Conservation (phyloP, 2,329 filamentous ascomycete genomes). For the Acrodontium crateriforme region DNA sequence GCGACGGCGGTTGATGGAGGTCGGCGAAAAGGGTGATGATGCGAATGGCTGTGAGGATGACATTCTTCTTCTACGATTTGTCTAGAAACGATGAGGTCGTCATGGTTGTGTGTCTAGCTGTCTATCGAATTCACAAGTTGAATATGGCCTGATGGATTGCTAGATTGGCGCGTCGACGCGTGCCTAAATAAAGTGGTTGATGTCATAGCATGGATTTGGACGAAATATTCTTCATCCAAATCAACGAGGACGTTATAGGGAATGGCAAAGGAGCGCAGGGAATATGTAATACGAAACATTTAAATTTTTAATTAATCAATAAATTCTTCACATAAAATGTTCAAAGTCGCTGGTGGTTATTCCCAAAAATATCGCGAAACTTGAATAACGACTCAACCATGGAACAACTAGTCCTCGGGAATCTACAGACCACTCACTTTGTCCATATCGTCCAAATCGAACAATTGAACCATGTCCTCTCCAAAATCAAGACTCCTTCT, state of each 20-base stretch:
- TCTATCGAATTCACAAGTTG: neutral
- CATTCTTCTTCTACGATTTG: too few species aligned
- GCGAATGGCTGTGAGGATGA: constrained; percentile 16
- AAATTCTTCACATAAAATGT: neutral
- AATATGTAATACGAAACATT: neutral
- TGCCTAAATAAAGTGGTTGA: constrained; percentile 1
- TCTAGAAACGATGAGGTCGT: too few species aligned
- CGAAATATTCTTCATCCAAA: neutral
- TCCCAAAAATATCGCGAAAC: neutral
- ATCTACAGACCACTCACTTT: constrained; percentile 8
- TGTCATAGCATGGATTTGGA: neutral
- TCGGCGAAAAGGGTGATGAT: constrained; percentile 17
- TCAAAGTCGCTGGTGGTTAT: too few species aligned
- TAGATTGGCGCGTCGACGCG: neutral
- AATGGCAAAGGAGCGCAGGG: neutral
- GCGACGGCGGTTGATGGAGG: constrained; percentile 17
- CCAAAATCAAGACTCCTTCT: too few species aligned
- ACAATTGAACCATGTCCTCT: constrained; percentile 13
- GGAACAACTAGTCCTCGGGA: constrained; percentile 7
- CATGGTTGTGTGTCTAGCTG: neutral
- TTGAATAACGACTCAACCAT: constrained; percentile 4
- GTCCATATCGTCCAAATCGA: constrained; percentile 15
- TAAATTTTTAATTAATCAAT: neutral
- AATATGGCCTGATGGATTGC: neutral
- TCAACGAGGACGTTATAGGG: neutral